phyloP scores from a whole-genome alignment of 768 basidiomycete genomes.

The Ramaria rubella region DNA sequence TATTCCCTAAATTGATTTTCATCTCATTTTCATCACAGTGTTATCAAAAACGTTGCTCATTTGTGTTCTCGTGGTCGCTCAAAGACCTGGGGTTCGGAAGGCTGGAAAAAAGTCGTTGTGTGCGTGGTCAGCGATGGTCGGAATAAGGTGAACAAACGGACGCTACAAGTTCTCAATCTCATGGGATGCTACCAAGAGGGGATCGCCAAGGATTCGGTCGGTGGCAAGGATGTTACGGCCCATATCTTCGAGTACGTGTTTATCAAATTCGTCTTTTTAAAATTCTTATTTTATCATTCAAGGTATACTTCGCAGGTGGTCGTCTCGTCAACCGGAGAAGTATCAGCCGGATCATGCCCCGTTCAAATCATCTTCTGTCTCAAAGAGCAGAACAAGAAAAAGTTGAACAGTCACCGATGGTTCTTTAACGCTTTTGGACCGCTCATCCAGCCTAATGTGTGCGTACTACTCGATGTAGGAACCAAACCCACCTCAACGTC shows the following conservation, averaged over 20 bases:
- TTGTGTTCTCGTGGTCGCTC: slow-evolving; percentile 64
- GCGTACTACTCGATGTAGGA: slow-evolving; percentile 88
- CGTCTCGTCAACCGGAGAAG: slow-evolving; percentile 74
- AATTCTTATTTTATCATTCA: slow-evolving; percentile 4
- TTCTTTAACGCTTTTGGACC: slow-evolving; percentile 96
- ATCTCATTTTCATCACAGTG: slow-evolving; percentile 33
- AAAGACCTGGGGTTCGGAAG: slow-evolving; percentile 80
- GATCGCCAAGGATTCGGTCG: slow-evolving; percentile 82
- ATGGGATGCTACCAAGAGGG: slow-evolving; percentile 89
- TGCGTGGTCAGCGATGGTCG: slow-evolving; percentile 84
- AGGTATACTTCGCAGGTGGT: slow-evolving; percentile 76
- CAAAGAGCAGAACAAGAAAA: slow-evolving; percentile 97
- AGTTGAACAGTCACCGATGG: slow-evolving; percentile 93
- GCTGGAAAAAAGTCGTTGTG: slow-evolving; percentile 88
- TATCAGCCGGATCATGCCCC: slow-evolving; percentile 66
- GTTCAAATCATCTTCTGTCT: slow-evolving; percentile 87
- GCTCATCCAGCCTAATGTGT: slow-evolving; percentile 81
- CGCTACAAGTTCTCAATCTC: slow-evolving; percentile 80
- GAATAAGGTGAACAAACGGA: slow-evolving; percentile 82
- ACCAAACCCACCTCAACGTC: slow-evolving; percentile 93
- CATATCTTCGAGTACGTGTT: slow-evolving; percentile 81
- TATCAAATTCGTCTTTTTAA: slow-evolving; percentile 4
- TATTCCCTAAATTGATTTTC: slow-evolving; percentile 3
- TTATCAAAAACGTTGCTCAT: slow-evolving; percentile 82
- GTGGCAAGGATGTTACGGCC: slow-evolving; percentile 85